These are phyloP conservation scores for Metschnikowia baotianmanensis DNA, from an alignment of 805 yeast species.

Conservation along the genomic window DNA sequence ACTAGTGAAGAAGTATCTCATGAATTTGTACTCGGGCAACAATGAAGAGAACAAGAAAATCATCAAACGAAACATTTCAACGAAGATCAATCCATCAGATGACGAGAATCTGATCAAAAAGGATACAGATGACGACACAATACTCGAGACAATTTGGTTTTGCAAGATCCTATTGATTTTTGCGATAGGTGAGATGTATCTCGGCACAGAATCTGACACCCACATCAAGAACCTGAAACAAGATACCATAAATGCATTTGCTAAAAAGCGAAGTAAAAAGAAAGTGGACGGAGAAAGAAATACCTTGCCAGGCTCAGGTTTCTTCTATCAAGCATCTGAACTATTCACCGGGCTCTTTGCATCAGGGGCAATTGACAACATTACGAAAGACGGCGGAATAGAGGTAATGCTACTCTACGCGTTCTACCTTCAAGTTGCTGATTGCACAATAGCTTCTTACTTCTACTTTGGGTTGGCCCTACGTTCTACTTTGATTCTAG, in stretches of 20 bases:
- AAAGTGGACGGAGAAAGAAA: constrained; percentile 22
- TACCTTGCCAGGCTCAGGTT: constrained; percentile 74
- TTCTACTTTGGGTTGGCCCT: constrained; percentile 77
- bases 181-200: constrained; percentile 80
- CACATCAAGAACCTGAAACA: constrained; percentile 47
- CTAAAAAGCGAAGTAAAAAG: constrained; percentile 20
- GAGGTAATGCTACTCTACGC: constrained; percentile 75
- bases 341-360: constrained; percentile 74
- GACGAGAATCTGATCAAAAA: constrained; percentile 43
- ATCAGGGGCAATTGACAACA: constrained; percentile 75
- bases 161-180: constrained; percentile 71
- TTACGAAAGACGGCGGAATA: constrained; percentile 75
- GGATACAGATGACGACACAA: constrained; percentile 51
- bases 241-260: constrained; percentile 15
- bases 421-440: constrained; percentile 79
- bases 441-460: constrained; percentile 77
- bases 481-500: constrained; percentile 67
- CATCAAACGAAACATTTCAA: constrained; percentile 32
- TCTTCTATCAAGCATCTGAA: constrained; percentile 77
- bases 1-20: constrained; percentile 61
- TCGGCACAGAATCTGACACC: constrained; percentile 68
- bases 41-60: constrained; percentile 38
- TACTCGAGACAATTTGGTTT: constrained; percentile 76
- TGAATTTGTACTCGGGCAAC: constrained; percentile 58
- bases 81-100: constrained; percentile 24